Conservation (phyloP, 129 eudicot genomes). For the Pulicaria dysenterica region DNA sequence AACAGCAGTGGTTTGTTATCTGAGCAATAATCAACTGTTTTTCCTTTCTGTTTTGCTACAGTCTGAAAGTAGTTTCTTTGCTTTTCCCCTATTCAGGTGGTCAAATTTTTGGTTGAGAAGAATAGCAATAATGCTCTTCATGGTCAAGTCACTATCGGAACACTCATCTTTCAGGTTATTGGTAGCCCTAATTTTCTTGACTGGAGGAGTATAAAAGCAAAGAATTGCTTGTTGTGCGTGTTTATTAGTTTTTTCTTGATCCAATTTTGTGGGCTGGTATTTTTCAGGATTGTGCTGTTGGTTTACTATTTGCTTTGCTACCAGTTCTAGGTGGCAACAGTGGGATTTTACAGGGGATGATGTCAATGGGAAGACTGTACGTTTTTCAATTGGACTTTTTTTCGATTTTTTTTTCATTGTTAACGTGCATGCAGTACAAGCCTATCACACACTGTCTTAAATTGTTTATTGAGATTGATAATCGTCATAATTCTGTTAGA, state of each 20-base stretch:
- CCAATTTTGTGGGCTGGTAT: conserved; percentile 15
- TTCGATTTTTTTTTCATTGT: conserved; percentile 14
- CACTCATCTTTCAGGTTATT: conserved; percentile 89
- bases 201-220: conserved; percentile 8
- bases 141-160: conserved; percentile 98
- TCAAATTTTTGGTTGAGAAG: conserved; percentile 77
- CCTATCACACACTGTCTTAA: conserved; percentile 3
- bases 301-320: conserved; percentile 93
- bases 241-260: conserved; percentile 15
- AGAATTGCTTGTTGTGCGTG: conserved; percentile 8
- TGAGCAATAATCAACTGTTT: neutral
- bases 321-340: conserved; percentile 96
- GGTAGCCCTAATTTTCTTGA: neutral
- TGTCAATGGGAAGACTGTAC: conserved; percentile 91
- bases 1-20: conserved; percentile 81
- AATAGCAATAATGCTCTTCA: conserved; percentile 79
- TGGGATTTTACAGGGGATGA: conserved; percentile 78
- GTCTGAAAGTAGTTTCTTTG: neutral
- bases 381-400: conserved; percentile 26
- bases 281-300: conserved; percentile 98
- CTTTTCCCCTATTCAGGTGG: conserved; percentile 59
- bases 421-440: conserved; percentile 9
- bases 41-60: conserved; percentile 14
- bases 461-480: conserved; percentile 6
- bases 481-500: neutral